Evolutionary conservation across 2,329 filamentous ascomycete genomes (phyloP).

Genomic region (Hypoxylon rubiginosum): DNA sequence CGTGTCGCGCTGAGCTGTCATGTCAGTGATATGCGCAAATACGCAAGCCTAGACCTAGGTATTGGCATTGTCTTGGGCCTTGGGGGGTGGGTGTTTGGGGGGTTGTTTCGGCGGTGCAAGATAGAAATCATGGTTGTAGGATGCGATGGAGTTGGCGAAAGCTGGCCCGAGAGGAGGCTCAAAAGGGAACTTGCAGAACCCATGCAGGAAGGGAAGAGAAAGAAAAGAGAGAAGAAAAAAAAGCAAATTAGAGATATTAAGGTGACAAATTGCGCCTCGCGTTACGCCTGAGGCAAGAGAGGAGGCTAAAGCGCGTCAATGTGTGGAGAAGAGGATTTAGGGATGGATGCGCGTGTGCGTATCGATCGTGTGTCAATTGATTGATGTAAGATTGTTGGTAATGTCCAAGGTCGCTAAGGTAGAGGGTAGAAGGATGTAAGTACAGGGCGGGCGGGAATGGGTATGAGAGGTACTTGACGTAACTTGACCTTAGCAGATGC

Average conservation of each 20-base stretch:
- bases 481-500: neutral
- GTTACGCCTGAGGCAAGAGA: conserved; percentile 30
- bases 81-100: neutral
- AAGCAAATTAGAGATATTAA: neutral
- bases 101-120: conserved; percentile 11
- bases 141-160: conserved; percentile 20
- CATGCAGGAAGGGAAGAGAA: conserved; percentile 12
- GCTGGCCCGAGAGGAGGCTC: conserved; percentile 35
- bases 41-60: conserved; percentile 29
- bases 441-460: conserved; percentile 1
- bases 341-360: conserved; percentile 3
- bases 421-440: neutral
- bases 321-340: conserved; percentile 20
- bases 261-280: conserved; percentile 41
- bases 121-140: conserved; percentile 18
- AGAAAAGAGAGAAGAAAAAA: conserved; percentile 9
- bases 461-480: neutral
- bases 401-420: neutral
- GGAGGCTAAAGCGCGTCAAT: conserved; percentile 43
- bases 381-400: conserved; percentile 9
- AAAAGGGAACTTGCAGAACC: conserved; percentile 21
- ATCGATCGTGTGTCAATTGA: conserved; percentile 30
- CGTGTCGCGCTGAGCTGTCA: conserved; percentile 40
- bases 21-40: conserved; percentile 34
- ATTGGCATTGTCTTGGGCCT: conserved; percentile 25